phyloP scores from a whole-genome alignment of 106 monocot species.

The Gastrodia elata region DNA sequence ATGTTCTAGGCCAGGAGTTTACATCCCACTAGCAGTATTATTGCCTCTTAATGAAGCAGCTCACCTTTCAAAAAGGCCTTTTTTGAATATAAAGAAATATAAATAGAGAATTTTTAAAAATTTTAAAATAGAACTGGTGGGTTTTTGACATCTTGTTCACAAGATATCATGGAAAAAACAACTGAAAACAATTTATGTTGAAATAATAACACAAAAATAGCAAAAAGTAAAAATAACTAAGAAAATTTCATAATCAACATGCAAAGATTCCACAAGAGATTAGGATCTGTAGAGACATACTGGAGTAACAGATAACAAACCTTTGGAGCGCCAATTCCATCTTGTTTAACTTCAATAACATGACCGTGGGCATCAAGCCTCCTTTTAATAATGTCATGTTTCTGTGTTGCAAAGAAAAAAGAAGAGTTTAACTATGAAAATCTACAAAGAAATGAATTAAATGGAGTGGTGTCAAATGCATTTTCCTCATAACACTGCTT shows the following conservation, averaged over 20 bases:
- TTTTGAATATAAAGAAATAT: no score
- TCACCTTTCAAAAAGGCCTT: no score
- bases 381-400: slow-evolving; percentile 86
- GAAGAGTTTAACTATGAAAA: neutral
- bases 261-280: neutral
- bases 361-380: slow-evolving; percentile 75
- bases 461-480: neutral
- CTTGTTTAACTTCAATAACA: slow-evolving; percentile 84
- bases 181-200: neutral
- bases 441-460: neutral
- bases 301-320: slow-evolving; percentile 22
- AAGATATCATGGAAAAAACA: neutral
- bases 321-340: slow-evolving; percentile 75
- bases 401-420: slow-evolving; percentile 29
- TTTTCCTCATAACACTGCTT: neutral
- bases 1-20: no score
- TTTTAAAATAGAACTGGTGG: no score
- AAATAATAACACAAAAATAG: neutral
- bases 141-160: neutral
- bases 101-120: no score
- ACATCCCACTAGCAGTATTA: no score
- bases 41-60: no score
- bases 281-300: neutral
- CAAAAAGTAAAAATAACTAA: neutral
- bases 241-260: neutral